phyloP scores from a whole-genome alignment of 1,284 basidiomycete species.

The Sanghuangporus weigelae region DNA sequence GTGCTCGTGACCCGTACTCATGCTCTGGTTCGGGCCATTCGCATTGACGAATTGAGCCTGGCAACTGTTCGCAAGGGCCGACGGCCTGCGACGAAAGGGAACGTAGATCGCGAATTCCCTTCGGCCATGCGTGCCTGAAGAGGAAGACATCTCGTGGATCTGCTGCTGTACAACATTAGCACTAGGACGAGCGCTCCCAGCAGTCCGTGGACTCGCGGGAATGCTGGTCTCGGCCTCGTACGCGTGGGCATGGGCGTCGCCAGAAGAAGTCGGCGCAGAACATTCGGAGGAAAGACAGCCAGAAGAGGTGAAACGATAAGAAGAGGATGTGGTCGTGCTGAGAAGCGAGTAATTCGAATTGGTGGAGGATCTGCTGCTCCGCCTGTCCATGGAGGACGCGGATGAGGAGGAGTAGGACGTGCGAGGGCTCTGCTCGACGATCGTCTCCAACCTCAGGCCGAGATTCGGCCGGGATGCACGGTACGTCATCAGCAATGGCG shows the following conservation, averaged over 20 bases:
- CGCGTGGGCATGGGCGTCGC: neutral
- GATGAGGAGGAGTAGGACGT: neutral
- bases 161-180: neutral
- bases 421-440: conserved; percentile 9
- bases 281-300: neutral
- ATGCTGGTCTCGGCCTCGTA: neutral
- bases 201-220: neutral
- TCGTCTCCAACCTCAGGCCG: neutral
- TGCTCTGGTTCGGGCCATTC: neutral
- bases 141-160: neutral
- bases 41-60: neutral
- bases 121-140: neutral
- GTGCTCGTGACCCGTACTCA: neutral
- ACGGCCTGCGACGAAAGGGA: neutral
- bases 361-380: neutral
- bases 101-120: conserved; percentile 13
- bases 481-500: neutral
- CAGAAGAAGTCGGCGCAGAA: neutral
- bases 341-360: conserved; percentile 3
- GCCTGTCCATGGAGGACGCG: conserved; percentile 1
- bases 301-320: conserved; percentile 13
- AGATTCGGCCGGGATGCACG: neutral
- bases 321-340: conserved; percentile 14
- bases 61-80: neutral
- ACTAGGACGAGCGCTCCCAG: no score